These are phyloP conservation scores for Annulohypoxylon maeteangense DNA, from an alignment of 495 filamentous ascomycete genomes.

Conservation along the genomic window DNA sequence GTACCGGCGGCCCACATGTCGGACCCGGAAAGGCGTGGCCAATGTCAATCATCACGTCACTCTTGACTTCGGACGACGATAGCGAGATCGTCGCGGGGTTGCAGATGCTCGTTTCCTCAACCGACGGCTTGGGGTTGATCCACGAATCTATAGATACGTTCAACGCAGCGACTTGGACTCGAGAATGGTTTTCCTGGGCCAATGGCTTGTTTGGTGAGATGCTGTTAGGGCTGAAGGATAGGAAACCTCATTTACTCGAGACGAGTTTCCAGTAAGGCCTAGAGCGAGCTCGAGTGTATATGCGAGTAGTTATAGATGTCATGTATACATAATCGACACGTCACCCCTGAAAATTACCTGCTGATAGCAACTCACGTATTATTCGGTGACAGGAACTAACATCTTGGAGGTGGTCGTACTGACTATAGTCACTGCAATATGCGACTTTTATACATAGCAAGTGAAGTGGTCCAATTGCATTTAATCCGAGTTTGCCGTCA, in stretches of 20 bases:
- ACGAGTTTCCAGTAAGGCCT: slow-evolving; percentile 47
- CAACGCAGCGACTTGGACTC: slow-evolving; percentile 54
- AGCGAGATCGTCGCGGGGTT: slow-evolving; percentile 63
- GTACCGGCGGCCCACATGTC: slow-evolving; percentile 71
- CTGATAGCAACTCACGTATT: neutral
- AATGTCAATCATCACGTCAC: slow-evolving; percentile 66
- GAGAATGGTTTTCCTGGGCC: slow-evolving; percentile 70
- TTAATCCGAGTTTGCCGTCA: slow-evolving; percentile 39
- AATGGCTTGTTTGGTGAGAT: slow-evolving; percentile 69
- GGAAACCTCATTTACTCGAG: slow-evolving; percentile 58
- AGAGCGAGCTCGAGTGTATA: neutral
- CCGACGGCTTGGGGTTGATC: slow-evolving; percentile 60
- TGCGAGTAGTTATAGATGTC: slow-evolving; percentile 27
- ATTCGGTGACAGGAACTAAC: slow-evolving; percentile 4
- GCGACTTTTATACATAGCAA: slow-evolving; percentile 33
- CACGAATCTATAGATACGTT: slow-evolving; percentile 53
- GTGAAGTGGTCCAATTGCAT: slow-evolving; percentile 40
- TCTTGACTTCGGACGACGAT: slow-evolving; percentile 65
- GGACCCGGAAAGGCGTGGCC: slow-evolving; percentile 66
- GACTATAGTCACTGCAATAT: slow-evolving; percentile 16
- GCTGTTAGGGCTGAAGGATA: slow-evolving; percentile 61
- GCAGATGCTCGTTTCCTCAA: slow-evolving; percentile 62
- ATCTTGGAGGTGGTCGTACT: slow-evolving; percentile 4
- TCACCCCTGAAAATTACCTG: slow-evolving; percentile 10
- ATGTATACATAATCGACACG: slow-evolving; percentile 38